Base-by-base conservation (phyloP, 2,329 filamentous ascomycete genomes). In the Cladorrhinum sp. region DNA sequence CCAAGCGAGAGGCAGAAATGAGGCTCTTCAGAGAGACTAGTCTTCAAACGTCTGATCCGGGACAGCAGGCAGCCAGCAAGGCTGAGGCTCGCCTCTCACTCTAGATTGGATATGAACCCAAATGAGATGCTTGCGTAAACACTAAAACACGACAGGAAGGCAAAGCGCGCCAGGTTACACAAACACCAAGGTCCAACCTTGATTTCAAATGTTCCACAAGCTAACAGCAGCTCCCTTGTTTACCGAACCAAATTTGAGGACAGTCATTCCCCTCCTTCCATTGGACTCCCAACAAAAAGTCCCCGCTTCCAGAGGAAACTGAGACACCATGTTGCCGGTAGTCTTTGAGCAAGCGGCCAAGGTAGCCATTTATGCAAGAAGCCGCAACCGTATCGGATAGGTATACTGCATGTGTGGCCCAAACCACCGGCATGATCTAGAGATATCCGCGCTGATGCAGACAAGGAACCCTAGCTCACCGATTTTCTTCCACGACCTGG, bases 21-120 rank as follows among this genome's bases (percentile, higher is more conserved):
- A 55, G 52, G 29, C 52, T 55, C 52, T 41, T 27, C 22, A 55
- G 32, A 45, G 20, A 55, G 29, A 29, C 52, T 23, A 41, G 52
- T 41, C 32, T 38, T 23, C n/a, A 18, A 24, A 18, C 18, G 18
- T 22, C 4, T 10, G 29, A 24, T 23, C 32, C 22, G 32, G 32
- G 29, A 55, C 29, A 55, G 32, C 32, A 55, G 52, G 52, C 52
- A 55, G 38, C 32, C 52, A 55, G 38, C 52, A 36, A 55, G 52
- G 32, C 52, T 55, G 52, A 45, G 52, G 25, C 20, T 55, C 22
- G n/a, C 23, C 27, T 38, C 29, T 53, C 51, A 53, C 23, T 23
- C 41, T 7, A 18, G 41, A 2, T 3, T 18, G 7, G 16, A 45
- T 45, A 45, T 45, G 8, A 45, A n/a, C 20, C 20, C 16, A 22